phyloP scores from a whole-genome alignment of 2,329 filamentous ascomycete genomes.

The Pezicula rhizophila region DNA sequence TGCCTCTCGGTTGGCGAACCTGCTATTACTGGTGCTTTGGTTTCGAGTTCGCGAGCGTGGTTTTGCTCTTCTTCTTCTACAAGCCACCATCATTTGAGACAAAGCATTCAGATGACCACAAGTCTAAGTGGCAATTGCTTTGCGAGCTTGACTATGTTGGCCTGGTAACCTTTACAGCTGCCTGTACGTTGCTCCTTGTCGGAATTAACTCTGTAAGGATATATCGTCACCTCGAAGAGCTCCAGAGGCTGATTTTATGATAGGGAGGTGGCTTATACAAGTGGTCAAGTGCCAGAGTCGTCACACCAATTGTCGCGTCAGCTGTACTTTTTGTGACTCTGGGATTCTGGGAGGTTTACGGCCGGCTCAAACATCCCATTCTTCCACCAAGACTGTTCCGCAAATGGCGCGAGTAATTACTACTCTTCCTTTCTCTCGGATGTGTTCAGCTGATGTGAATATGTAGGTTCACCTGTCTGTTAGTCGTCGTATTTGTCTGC shows the following conservation, averaged over 20 bases:
- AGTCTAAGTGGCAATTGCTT: constrained; percentile 30
- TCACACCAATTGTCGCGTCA: constrained; percentile 25
- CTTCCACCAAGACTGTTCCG: constrained; percentile 27
- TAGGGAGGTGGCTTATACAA: constrained; percentile 23
- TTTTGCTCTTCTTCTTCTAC: constrained; percentile 36
- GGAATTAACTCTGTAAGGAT: constrained; percentile 18
- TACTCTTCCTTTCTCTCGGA: too few relatives aligned
- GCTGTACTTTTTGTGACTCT: constrained; percentile 18
- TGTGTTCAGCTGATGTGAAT: too few relatives aligned
- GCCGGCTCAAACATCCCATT: constrained; percentile 23
- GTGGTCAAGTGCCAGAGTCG: constrained; percentile 17
- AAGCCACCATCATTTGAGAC: constrained; percentile 35
- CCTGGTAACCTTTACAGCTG: constrained; percentile 28
- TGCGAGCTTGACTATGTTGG: constrained; percentile 40
- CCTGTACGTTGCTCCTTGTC: constrained; percentile 23
- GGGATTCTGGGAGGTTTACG: constrained; percentile 25
- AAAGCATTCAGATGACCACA: constrained; percentile 28
- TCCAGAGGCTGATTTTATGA: background rate
- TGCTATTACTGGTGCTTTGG: constrained; percentile 30
- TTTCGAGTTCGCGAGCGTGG: constrained; percentile 19
- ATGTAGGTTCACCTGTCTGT: constrained; percentile 23
- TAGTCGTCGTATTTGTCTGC: constrained; percentile 27
- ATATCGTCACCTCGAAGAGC: background rate
- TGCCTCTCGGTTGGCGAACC: constrained; percentile 23
- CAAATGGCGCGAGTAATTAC: constrained; percentile 9